Percentiles rank a stretch among this genome's conserved stretches.
These are phyloP conservation scores for Botrytis deweyae DNA, from an alignment of 2,329 filamentous ascomycete genomes.

Conservation along the genomic window DNA sequence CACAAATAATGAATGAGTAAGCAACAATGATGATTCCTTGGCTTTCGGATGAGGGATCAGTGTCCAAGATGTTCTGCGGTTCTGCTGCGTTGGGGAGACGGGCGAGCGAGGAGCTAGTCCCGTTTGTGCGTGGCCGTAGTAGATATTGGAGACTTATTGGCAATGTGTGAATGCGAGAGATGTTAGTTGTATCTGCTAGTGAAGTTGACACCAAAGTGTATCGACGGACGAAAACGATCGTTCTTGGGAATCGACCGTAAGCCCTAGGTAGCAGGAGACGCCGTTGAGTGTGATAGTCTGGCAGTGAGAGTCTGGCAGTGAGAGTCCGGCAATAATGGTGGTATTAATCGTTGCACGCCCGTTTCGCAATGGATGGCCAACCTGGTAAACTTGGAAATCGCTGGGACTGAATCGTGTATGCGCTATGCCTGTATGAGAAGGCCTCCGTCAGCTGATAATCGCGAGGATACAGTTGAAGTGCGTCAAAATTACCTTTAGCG, in stretches of 20 bases:
- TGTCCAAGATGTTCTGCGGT: too few relatives aligned
- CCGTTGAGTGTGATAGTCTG: background rate
- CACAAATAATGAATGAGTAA: background rate
- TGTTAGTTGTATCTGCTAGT: background rate
- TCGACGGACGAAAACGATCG: background rate
- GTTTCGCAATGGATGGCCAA: background rate
- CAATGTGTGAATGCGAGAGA: background rate
- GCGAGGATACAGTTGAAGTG: background rate
- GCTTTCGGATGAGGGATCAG: background rate
- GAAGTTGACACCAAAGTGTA: background rate
- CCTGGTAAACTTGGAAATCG: background rate
- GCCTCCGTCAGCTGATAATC: slow-evolving; percentile 11
- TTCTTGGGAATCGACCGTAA: background rate
- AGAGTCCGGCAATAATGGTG: background rate
- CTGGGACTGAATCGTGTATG: background rate
- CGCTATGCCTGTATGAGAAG: background rate
- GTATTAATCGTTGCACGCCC: background rate
- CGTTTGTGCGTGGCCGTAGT: background rate
- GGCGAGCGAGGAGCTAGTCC: background rate
- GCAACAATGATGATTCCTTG: background rate
- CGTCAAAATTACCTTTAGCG: background rate
- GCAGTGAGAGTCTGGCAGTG: background rate
- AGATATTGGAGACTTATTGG: background rate
- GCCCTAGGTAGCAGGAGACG: background rate
- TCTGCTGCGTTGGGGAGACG: background rate